Conservation (phyloP, 208 protist genomes). For the Entamoeba dispar region DNA sequence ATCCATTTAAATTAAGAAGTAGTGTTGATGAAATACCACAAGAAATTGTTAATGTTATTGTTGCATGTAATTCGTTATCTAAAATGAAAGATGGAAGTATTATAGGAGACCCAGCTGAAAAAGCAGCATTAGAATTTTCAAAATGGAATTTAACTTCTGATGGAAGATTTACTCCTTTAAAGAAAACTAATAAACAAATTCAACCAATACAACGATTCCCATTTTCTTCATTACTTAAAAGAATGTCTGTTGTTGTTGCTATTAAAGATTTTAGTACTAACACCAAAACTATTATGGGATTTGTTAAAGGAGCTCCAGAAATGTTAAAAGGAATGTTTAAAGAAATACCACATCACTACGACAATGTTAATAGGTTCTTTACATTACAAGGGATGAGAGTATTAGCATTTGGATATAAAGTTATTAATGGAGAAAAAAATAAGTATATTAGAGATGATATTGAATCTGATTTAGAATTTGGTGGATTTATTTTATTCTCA, state of each 20-base stretch:
- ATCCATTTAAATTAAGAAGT: not conserved
- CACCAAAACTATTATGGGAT: not conserved
- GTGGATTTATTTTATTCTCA: slow-evolving; percentile 74
- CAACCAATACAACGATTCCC: slow-evolving; percentile 47
- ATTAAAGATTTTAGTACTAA: slow-evolving; percentile 2
- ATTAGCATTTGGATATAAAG: slow-evolving; percentile 71
- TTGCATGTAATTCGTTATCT: slow-evolving; percentile 46
- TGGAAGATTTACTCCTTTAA: not conserved
- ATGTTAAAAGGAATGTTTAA: slow-evolving; percentile 55
- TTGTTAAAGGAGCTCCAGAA: slow-evolving; percentile 77
- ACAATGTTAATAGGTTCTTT: slow-evolving; percentile 49
- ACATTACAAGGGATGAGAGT: slow-evolving; percentile 69
- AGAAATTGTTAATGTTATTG: not conserved
- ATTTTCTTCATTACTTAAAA: slow-evolving; percentile 69
- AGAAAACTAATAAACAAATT: not conserved
- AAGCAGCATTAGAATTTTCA: not conserved
- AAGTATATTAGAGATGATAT: slow-evolving; percentile 22
- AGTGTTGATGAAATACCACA: not conserved
- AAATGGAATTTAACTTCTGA: not conserved
- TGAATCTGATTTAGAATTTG: slow-evolving; percentile 68
- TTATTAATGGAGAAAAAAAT: not conserved
- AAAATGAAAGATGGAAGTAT: slow-evolving; percentile 55
- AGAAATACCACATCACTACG: slow-evolving; percentile 52
- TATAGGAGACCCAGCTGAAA: slow-evolving; percentile 80
- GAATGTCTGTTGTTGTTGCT: slow-evolving; percentile 68